Evolutionary conservation across 371 early-diverging fungal genomes (phyloP), one percentile per base, ranked within the genome.

Genomic region (Mucor velutinosus): DNA sequence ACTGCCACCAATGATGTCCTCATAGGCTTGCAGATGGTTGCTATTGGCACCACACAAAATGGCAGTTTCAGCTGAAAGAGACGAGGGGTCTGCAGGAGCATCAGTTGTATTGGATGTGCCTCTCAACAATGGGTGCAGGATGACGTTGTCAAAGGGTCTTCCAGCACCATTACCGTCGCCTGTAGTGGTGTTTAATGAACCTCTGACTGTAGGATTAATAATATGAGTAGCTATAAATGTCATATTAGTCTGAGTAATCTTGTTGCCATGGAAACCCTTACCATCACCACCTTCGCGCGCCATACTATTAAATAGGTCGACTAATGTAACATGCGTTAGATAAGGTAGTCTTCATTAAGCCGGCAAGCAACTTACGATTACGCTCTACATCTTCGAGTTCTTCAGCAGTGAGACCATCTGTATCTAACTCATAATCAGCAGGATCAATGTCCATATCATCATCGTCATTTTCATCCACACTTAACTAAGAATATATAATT

Each of bases 1-100:
- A 66, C 85, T 85, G 12, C 86, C 88, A 32, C 87, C 89, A 49
- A 93, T 77, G 23, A 93, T 74, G 53, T 91, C 90, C 62, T 91
- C 91, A 66, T 92, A 87, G 1, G 90, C 83, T 47, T 73, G 73
- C 7, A 73, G 37, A 62, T 73, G 66, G 29, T 56, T 62, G 27
- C 59, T 62, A 5, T 62, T 71, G 15, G 70, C 58, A 11, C 51
- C 66, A 17, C 69, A 69, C 32, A 69, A 33, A 11, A 63, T 43
- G 12, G 56, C 39, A 5, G 55, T 64, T 30, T 58, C 65, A 30
- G 57, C 39, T 8, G 49, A 25, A 29, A 30, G 23, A 5, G 59
- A 60, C 5, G 53, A 41, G 2, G 51, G 1, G 15, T 59, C 60
- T 21, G 43, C 30, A 17, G 58, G 35, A 4, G 63, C 23, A 39